Conservation (phyloP, 2,329 filamentous ascomycete genomes). For the Aspergillus amoenus region DNA sequence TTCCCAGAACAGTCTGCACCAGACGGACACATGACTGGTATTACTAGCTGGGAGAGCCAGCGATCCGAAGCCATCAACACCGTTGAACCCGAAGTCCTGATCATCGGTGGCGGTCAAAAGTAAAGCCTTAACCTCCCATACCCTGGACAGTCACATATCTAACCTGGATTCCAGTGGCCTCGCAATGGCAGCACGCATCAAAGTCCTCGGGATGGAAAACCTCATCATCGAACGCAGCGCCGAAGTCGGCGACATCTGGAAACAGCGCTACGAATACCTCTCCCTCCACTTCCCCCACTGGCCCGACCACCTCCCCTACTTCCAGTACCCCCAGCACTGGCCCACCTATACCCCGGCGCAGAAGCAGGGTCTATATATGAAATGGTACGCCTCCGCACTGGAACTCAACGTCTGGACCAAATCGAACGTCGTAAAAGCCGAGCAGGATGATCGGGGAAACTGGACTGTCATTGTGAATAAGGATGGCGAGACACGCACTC, state of each 20-base stretch:
- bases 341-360: constrained; percentile 32
- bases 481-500: constrained; percentile 17
- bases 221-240: constrained; percentile 31
- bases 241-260: constrained; percentile 30
- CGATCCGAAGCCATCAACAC: no score
- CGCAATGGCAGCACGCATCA: constrained; percentile 25
- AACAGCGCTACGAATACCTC: constrained; percentile 33
- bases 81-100: no score
- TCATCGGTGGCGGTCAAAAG: no score
- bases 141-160: no score
- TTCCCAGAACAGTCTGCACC: no score
- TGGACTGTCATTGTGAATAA: constrained; percentile 26
- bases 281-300: constrained; percentile 34
- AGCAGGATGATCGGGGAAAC: constrained; percentile 17
- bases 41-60: no score
- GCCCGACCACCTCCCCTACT: constrained; percentile 32
- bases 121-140: no score
- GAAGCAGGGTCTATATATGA: constrained; percentile 29
- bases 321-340: constrained; percentile 31
- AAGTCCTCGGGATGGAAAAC: constrained; percentile 26
- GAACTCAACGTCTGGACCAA: constrained; percentile 30
- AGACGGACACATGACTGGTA: no score
- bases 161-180: constrained; percentile 19
- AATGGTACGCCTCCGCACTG: constrained; percentile 29
- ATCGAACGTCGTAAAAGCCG: constrained; percentile 20